Conservation (phyloP, 176 grass and related monocot species). For the Cymbopogon citratus region DNA sequence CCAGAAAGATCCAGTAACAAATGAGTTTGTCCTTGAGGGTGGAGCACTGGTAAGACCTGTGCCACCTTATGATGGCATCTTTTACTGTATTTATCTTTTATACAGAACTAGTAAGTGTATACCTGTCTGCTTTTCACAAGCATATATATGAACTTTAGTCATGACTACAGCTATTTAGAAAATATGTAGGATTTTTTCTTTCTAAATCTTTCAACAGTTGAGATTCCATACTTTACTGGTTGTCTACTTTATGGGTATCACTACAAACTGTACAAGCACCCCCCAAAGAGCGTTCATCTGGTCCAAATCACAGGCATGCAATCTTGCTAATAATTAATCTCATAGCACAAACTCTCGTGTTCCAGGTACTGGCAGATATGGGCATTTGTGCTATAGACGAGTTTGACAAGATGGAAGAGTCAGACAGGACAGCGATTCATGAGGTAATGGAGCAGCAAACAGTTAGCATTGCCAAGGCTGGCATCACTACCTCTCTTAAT, state of each 20-base stretch:
- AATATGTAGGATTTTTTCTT: neutral
- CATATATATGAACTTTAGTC: neutral
- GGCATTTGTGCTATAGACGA: slow-evolving; percentile 99
- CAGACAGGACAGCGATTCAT: slow-evolving; percentile 96
- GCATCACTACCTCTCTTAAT: slow-evolving; percentile 98
- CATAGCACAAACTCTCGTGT: slow-evolving; percentile 15
- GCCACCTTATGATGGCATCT: neutral
- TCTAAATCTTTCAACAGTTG: neutral
- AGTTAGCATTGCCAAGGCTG: slow-evolving; percentile 97
- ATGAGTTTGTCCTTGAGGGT: slow-evolving; percentile 98
- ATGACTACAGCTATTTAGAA: neutral
- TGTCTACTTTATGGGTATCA: neutral
- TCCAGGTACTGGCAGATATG: slow-evolving; percentile 96
- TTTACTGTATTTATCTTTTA: slow-evolving; percentile 24
- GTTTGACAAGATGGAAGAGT: slow-evolving; percentile 99
- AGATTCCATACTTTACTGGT: neutral
- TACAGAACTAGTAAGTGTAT: neutral
- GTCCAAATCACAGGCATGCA: neutral
- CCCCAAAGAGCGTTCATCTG: slow-evolving; percentile 1
- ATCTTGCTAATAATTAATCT: slow-evolving; percentile 4
- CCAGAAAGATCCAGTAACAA: slow-evolving; percentile 92
- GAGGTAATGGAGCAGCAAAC: slow-evolving; percentile 99
- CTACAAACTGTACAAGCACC: neutral
- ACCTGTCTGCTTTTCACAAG: neutral
- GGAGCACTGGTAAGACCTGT: slow-evolving; percentile 78